Base-by-base conservation (phyloP, 23 red algal genomes). In the Chondrus crispus region DNA sequence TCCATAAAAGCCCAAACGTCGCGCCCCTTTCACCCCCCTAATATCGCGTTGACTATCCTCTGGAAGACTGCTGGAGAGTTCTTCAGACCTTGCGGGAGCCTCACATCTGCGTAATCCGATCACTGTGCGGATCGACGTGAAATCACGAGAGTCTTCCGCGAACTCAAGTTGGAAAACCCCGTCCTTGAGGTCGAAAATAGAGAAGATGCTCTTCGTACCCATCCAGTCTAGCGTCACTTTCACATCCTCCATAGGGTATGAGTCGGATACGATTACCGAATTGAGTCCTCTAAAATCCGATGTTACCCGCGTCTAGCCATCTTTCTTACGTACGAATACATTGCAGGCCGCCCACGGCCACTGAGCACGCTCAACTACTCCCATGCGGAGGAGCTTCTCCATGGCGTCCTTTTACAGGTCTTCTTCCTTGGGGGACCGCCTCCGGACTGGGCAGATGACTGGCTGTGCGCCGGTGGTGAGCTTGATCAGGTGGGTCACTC, bases 141-240 rank as follows among this genome's bases (percentile, higher is more conserved):
- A n/a, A n/a, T n/a, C n/a, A n/a, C n/a, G n/a, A n/a, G 68, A 81
- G 3, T 91, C 78, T 29, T 26, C 28, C 18, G 75, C 76, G 39
- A 91, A 84, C 12, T 41, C 37, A 35, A 83, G 32, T 48, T 91
- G 62, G 33, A 91, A 49, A 30, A 81, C 85, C 10, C 87, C 46
- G 41, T 84, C 87, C 44, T 91, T 91, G 47, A 91, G 33, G 87
- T 83, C 87, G 53, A 91, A 14, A n/a, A 37, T 5, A 11, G 80
- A 80, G 37, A 45, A 82, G 39, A 91, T 5, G 4, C 28, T 83
- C 68, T 79, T 74, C 40, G 40, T 29, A 33, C 4, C 72, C 33
- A 91, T 12, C 87, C 69, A 77, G 36, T 91, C 87, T 3, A 91
- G 12, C 6, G 30, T 49, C 44, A 55, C 32, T 28, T 44, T 19